Percentiles rank a stretch among this genome's conserved stretches.
Conservation (phyloP, 2,329 filamentous ascomycete species). For the Arthrobotrys sinensis region DNA sequence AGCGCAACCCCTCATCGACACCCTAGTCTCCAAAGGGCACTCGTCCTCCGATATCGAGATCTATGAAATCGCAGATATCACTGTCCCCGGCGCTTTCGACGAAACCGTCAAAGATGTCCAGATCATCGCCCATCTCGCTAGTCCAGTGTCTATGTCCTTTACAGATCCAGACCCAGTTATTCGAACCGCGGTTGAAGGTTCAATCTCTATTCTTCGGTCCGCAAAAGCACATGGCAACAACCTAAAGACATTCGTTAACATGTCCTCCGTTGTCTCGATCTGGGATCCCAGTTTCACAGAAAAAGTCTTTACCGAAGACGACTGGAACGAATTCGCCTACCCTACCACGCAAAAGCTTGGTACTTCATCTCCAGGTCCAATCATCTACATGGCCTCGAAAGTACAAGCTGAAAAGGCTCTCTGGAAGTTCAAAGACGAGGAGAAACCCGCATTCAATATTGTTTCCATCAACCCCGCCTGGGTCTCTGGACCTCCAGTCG, state of each 20-base stretch:
- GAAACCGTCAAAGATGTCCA: slow-evolving; percentile 67
- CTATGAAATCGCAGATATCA: slow-evolving; percentile 80
- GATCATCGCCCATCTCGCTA: slow-evolving; percentile 45
- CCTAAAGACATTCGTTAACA: slow-evolving; percentile 80
- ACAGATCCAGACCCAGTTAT: slow-evolving; percentile 67
- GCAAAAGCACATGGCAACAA: slow-evolving; percentile 72
- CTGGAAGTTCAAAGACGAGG: slow-evolving; percentile 73
- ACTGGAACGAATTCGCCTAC: slow-evolving; percentile 69
- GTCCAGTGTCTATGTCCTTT: slow-evolving; percentile 69
- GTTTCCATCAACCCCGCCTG: slow-evolving; percentile 68
- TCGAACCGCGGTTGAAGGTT: slow-evolving; percentile 74
- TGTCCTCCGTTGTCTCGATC: slow-evolving; percentile 70
- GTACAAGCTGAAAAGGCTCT: slow-evolving; percentile 78
- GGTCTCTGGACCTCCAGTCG: slow-evolving; percentile 68
- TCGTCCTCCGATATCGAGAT: slow-evolving; percentile 49
- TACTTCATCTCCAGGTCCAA: slow-evolving; percentile 60
- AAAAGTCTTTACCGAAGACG: slow-evolving; percentile 65
- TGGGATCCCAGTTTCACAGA: slow-evolving; percentile 65
- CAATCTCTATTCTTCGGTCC: slow-evolving; percentile 79
- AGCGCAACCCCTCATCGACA: slow-evolving; percentile 52
- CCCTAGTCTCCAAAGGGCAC: slow-evolving; percentile 40
- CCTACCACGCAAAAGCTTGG: slow-evolving; percentile 43
- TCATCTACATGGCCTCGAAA: slow-evolving; percentile 72
- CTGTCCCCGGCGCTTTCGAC: slow-evolving; percentile 79
- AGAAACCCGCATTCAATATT: slow-evolving; percentile 67